These are phyloP conservation scores for Chlamydomonas applanata DNA, from an alignment of 139 green algal species.

Conservation along the genomic window DNA sequence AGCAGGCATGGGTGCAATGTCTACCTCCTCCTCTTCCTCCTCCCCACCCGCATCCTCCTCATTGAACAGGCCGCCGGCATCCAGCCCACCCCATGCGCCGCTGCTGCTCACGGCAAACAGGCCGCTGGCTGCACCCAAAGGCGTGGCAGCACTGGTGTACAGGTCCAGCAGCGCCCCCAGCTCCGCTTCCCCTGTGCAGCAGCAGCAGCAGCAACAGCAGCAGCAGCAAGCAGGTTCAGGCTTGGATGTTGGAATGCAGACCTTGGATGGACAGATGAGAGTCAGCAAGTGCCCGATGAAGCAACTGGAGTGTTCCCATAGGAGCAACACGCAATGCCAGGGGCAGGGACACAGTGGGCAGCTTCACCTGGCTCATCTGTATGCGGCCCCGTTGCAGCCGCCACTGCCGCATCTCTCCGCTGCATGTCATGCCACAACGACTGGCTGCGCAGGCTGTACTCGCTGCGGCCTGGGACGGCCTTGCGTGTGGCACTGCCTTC, in stretches of 20 bases:
- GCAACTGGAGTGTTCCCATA: neutral
- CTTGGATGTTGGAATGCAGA: neutral
- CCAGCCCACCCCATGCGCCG: slow-evolving; percentile 9
- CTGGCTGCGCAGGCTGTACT: neutral
- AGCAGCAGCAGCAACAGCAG: neutral
- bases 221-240: too few relatives aligned
- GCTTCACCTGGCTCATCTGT: neutral
- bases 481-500: neutral
- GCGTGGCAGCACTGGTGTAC: too few relatives aligned
- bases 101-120: too few relatives aligned
- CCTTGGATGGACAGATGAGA: neutral
- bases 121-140: too few relatives aligned
- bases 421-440: slow-evolving; percentile 25
- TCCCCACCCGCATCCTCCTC: too few relatives aligned
- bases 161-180: too few relatives aligned
- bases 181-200: too few relatives aligned
- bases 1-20: neutral
- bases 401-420: neutral
- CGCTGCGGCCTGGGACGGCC: neutral
- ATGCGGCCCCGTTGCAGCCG: neutral
- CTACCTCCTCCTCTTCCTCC: slow-evolving; percentile 21
- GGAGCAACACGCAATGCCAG: too few relatives aligned
- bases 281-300: neutral
- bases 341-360: too few relatives aligned
- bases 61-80: slow-evolving; percentile 48